Percentiles rank a stretch among this genome's conserved stretches.
phyloP scores from a whole-genome alignment of 2,329 filamentous ascomycete genomes.

The Drechslera avenae region DNA sequence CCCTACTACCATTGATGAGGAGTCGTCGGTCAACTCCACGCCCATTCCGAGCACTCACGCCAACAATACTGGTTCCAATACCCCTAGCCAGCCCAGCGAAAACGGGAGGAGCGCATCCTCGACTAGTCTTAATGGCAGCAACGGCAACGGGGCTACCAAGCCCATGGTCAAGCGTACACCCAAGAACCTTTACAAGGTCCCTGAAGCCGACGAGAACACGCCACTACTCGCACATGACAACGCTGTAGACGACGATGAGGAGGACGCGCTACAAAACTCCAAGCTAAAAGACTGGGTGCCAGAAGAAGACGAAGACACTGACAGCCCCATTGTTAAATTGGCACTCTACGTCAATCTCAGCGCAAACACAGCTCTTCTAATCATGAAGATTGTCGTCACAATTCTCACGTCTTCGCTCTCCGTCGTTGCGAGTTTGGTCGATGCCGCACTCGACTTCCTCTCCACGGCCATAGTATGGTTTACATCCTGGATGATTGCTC shows the following conservation, averaged over 20 bases:
- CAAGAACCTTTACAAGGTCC: constrained; percentile 79
- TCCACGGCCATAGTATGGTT: constrained; percentile 81
- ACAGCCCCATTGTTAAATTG: constrained; percentile 76
- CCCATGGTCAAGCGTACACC: constrained; percentile 63
- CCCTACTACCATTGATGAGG: constrained; percentile 77
- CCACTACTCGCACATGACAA: constrained; percentile 58
- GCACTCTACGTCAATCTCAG: constrained; percentile 86
- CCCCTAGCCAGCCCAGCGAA: constrained; percentile 24
- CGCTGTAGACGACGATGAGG: constrained; percentile 47
- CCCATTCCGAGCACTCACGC: constrained; percentile 23
- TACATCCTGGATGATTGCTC: constrained; percentile 74
- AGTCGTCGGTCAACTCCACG: constrained; percentile 50
- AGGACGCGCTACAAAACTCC: constrained; percentile 50
- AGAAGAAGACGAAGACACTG: constrained; percentile 74
- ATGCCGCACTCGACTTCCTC: constrained; percentile 79
- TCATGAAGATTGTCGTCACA: constrained; percentile 77
- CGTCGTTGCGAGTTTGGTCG: constrained; percentile 78
- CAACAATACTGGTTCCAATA: constrained; percentile 9
- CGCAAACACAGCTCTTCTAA: constrained; percentile 76
- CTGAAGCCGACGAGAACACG: constrained; percentile 66
- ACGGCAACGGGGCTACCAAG: constrained; percentile 34
- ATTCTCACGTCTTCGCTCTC: constrained; percentile 80
- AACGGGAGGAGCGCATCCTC: constrained; percentile 12
- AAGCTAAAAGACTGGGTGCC: constrained; percentile 71
- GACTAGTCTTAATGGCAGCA: constrained; percentile 23